phyloP scores from a whole-genome alignment of 2,329 filamentous ascomycete genomes.

The Cylindrodendrum hubeiense region DNA sequence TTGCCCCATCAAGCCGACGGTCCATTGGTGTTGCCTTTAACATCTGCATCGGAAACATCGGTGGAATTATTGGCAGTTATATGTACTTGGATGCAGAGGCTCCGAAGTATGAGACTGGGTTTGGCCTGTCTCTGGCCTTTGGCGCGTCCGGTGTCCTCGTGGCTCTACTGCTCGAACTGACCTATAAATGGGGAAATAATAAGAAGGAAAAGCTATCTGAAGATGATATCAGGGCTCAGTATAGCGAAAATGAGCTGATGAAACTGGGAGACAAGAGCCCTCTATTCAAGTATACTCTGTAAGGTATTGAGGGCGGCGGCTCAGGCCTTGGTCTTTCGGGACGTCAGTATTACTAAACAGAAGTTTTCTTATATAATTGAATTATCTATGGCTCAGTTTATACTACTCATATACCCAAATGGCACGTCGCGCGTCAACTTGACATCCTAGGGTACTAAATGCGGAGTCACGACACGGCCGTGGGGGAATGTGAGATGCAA shows the following conservation, averaged over 20 bases:
- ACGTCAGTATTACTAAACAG: too few species aligned
- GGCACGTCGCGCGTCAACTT: too few species aligned
- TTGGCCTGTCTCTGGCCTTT: slow-evolving; percentile 47
- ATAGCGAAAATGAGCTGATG: slow-evolving; percentile 44
- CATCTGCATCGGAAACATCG: slow-evolving; percentile 43
- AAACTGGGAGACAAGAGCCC: slow-evolving; percentile 49
- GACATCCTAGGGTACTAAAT: too few species aligned
- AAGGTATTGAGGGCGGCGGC: slow-evolving; percentile 1
- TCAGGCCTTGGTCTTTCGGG: background rate
- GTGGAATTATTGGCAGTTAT: slow-evolving; percentile 54
- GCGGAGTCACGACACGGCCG: too few species aligned
- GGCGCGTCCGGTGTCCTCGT: slow-evolving; percentile 43
- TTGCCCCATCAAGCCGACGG: slow-evolving; percentile 56
- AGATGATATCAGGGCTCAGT: slow-evolving; percentile 38
- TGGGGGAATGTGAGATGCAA: too few species aligned
- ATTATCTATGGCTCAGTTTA: too few species aligned
- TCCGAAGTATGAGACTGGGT: slow-evolving; percentile 49
- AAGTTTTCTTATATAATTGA: too few species aligned
- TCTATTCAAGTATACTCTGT: slow-evolving; percentile 46
- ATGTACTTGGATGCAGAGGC: slow-evolving; percentile 50
- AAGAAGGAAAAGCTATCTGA: slow-evolving; percentile 40
- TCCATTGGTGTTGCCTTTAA: slow-evolving; percentile 53
- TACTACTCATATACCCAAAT: too few species aligned
- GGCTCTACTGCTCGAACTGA: slow-evolving; percentile 45
- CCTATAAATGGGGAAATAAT: slow-evolving; percentile 42